Conservation (phyloP, 139 green algal genomes). For the Ettlia oleoabundans region DNA sequence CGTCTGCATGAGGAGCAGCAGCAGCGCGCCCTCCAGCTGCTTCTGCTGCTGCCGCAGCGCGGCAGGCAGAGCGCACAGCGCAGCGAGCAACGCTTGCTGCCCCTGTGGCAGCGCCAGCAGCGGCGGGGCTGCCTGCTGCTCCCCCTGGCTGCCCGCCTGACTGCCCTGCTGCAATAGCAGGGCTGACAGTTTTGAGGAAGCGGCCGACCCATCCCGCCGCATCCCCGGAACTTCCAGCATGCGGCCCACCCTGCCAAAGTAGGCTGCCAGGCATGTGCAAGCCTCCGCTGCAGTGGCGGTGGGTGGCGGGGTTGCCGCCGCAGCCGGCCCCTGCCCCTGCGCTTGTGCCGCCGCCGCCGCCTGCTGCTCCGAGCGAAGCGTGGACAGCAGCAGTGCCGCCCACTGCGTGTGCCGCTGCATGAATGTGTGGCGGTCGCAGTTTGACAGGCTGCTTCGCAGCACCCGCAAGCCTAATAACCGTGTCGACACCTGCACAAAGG, state of each 20-base stretch:
- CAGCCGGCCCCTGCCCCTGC: too few species aligned
- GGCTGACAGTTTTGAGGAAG: slow-evolving; percentile 35
- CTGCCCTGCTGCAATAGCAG: slow-evolving; percentile 39
- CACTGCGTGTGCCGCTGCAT: slow-evolving; percentile 36
- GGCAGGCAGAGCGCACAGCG: slow-evolving; percentile 29
- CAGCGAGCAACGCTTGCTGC: slow-evolving; percentile 32
- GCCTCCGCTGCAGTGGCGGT: slow-evolving; percentile 10
- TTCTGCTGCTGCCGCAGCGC: slow-evolving; percentile 32
- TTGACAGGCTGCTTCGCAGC: slow-evolving; percentile 16
- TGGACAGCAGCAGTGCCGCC: slow-evolving; percentile 35
- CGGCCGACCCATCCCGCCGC: slow-evolving; percentile 43
- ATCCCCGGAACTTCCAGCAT: slow-evolving; percentile 62
- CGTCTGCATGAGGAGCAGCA: slow-evolving; percentile 10
- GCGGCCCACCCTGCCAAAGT: slow-evolving; percentile 48
- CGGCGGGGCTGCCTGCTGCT: neutral
- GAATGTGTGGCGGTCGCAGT: slow-evolving; percentile 37
- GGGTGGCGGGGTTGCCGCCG: neutral
- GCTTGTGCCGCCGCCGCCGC: neutral
- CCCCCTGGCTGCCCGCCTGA: neutral
- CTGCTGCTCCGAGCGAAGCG: slow-evolving; percentile 10
- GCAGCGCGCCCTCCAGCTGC: slow-evolving; percentile 23
- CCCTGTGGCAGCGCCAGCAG: neutral
- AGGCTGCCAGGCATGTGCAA: slow-evolving; percentile 17
- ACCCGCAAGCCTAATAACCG: slow-evolving; percentile 24
- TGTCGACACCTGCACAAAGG: neutral